Percentiles rank a stretch among this genome's conserved stretches.
Conservation (phyloP, 352 stramenopile genomes). For the Globisporangium iwayamae region DNA sequence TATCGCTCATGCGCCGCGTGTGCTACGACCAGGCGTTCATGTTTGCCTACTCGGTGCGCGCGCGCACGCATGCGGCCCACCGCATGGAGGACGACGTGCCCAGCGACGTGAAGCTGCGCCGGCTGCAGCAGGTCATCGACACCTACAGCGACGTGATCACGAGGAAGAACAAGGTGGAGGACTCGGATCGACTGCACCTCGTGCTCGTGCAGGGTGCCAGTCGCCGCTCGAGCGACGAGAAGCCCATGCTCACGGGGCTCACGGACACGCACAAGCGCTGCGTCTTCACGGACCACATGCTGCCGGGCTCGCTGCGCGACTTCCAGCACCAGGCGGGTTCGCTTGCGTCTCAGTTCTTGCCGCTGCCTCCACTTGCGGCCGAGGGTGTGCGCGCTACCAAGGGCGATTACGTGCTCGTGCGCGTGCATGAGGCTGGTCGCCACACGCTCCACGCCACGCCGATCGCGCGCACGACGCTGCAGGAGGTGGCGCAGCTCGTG, state of each 20-base stretch:
- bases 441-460: constrained; percentile 83
- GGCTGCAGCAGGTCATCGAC: constrained; percentile 96
- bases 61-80: constrained; percentile 93
- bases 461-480: constrained; percentile 67
- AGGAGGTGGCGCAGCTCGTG: constrained; percentile 52
- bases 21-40: constrained; percentile 98
- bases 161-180: constrained; percentile 87
- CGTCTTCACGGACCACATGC: constrained; percentile 65
- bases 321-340: constrained; percentile 35
- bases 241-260: constrained; percentile 78
- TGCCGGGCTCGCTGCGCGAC: constrained; percentile 47
- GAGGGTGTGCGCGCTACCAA: constrained; percentile 41
- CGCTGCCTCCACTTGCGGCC: constrained; percentile 29
- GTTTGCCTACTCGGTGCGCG: constrained; percentile 97
- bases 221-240: constrained; percentile 68
- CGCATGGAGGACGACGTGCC: constrained; percentile 96
- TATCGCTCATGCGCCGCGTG: constrained; percentile 75
- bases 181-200: constrained; percentile 91
- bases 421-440: constrained; percentile 70
- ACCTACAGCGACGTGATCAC: constrained; percentile 91
- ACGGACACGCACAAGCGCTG: constrained; percentile 89
- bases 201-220: constrained; percentile 95
- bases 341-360: constrained; percentile 40
- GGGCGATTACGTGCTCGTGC: constrained; percentile 86
- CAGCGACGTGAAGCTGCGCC: constrained; percentile 91